phyloP scores from a whole-genome alignment of 192 early-diverging fungal genomes.

The Backusella circina region DNA sequence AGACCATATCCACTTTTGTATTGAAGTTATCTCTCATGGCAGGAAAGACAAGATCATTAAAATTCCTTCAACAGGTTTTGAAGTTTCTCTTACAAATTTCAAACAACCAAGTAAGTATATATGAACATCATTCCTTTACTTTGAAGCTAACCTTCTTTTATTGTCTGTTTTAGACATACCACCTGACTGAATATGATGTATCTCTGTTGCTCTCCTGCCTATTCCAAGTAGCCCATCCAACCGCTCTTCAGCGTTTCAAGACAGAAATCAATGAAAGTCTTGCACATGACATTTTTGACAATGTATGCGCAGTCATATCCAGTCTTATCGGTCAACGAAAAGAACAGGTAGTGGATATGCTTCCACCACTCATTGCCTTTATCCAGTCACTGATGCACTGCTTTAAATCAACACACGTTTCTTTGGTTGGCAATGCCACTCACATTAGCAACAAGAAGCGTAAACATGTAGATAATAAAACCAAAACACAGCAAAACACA shows the following conservation, averaged over 20 bases:
- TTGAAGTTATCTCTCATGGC: constrained; percentile 35
- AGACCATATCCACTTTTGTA: constrained; percentile 32
- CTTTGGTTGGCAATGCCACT: constrained; percentile 23
- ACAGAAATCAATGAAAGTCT: constrained; percentile 1
- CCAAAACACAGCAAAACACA: constrained; percentile 4
- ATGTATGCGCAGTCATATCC: constrained; percentile 45
- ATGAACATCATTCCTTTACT: neutral
- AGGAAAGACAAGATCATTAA: constrained; percentile 33
- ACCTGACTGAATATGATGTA: constrained; percentile 40
- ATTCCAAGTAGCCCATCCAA: constrained; percentile 14
- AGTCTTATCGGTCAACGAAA: constrained; percentile 47
- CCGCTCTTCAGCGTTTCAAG: neutral
- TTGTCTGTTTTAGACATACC: constrained; percentile 27
- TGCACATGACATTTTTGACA: constrained; percentile 45
- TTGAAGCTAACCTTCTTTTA: neutral
- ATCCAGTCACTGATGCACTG: constrained; percentile 53
- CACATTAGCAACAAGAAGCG: neutral
- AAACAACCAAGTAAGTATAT: constrained; percentile 29
- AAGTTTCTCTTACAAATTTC: constrained; percentile 37
- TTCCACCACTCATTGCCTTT: constrained; percentile 46
- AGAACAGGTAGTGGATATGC: constrained; percentile 45
- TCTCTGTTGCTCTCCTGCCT: constrained; percentile 37
- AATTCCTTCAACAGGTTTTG: constrained; percentile 29
- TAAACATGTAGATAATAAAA: constrained; percentile 8
- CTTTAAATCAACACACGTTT: constrained; percentile 51